Evolutionary conservation across 2,329 filamentous ascomycete species (phyloP).

Genomic region (Penicillium nordicum): DNA sequence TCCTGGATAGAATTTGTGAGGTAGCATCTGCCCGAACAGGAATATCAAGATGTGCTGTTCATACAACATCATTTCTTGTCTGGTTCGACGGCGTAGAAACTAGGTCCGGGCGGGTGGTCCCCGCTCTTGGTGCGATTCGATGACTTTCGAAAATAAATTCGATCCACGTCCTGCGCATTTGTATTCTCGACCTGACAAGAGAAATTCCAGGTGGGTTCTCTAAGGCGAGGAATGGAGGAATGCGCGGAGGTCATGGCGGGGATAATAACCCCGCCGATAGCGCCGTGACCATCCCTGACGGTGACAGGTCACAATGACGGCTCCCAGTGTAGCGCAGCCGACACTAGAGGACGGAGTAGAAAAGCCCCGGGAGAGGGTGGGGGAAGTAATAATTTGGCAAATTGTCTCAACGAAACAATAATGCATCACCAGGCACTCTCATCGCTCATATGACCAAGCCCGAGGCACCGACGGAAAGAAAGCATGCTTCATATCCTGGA

Average conservation of each 20-base stretch:
- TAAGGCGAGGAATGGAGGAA: too few relatives aligned
- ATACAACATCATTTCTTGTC: too few relatives aligned
- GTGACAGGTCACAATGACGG: not conserved
- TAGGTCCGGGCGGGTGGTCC: not conserved
- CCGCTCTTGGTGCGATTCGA: not conserved
- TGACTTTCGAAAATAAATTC: not conserved
- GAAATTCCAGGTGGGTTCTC: not conserved
- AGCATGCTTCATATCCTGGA: conserved; percentile 8
- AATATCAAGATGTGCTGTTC: not conserved
- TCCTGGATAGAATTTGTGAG: not conserved
- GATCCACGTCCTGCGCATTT: too few relatives aligned
- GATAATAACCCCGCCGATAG: not conserved
- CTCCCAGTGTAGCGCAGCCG: not conserved
- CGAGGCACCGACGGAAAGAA: conserved; percentile 7
- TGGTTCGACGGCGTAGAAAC: not conserved
- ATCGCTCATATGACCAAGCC: conserved; percentile 3
- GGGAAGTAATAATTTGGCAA: not conserved
- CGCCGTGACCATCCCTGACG: not conserved
- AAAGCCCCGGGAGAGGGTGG: too few relatives aligned
- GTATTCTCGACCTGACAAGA: too few relatives aligned
- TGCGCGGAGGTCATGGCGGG: not conserved
- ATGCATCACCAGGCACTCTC: not conserved
- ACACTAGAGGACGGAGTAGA: not conserved
- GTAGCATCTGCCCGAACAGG: not conserved
- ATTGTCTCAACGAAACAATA: not conserved